These are phyloP conservation scores for Arthrobotrys musiformis DNA, from an alignment of 2,329 filamentous ascomycete species.

Conservation along the genomic window DNA sequence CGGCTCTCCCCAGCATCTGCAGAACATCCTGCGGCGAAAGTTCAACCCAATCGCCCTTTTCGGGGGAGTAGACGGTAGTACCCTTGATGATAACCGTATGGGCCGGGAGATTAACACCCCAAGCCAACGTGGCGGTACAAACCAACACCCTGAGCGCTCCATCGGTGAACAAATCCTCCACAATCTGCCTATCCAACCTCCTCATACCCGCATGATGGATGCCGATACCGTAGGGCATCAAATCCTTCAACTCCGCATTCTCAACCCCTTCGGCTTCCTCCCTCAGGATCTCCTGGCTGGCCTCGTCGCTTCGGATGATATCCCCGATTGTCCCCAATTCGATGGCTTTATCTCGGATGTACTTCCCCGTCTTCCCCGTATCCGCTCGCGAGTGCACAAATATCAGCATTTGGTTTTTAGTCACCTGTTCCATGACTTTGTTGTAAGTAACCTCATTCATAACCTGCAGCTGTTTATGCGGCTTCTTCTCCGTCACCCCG, in stretches of 20 bases:
- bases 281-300: slow-evolving; percentile 85
- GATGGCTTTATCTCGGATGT: slow-evolving; percentile 95
- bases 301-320: slow-evolving; percentile 91
- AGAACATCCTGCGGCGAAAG: slow-evolving; percentile 96
- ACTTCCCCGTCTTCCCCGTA: slow-evolving; percentile 95
- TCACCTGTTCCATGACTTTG: slow-evolving; percentile 92
- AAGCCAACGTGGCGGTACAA: slow-evolving; percentile 96
- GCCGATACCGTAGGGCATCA: slow-evolving; percentile 94
- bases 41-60: slow-evolving; percentile 99
- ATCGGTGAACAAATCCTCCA: slow-evolving; percentile 92
- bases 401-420: slow-evolving; percentile 97
- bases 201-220: slow-evolving; percentile 99
- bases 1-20: slow-evolving; percentile 97
- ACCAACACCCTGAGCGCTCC: slow-evolving; percentile 94
- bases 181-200: slow-evolving; percentile 90
- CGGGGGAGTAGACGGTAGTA: slow-evolving; percentile 95
- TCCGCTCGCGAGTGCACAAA: slow-evolving; percentile 99
- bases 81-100: slow-evolving; percentile 99
- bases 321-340: slow-evolving; percentile 97
- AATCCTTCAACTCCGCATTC: slow-evolving; percentile 89
- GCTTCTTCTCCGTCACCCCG: slow-evolving; percentile 95
- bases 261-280: slow-evolving; percentile 81
- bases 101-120: slow-evolving; percentile 97
- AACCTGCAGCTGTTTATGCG: slow-evolving; percentile 97
- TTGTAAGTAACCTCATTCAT: slow-evolving; percentile 99